Evolutionary conservation across 106 monocot species (phyloP).

Genomic region (Dendrobium chrysotoxum): DNA sequence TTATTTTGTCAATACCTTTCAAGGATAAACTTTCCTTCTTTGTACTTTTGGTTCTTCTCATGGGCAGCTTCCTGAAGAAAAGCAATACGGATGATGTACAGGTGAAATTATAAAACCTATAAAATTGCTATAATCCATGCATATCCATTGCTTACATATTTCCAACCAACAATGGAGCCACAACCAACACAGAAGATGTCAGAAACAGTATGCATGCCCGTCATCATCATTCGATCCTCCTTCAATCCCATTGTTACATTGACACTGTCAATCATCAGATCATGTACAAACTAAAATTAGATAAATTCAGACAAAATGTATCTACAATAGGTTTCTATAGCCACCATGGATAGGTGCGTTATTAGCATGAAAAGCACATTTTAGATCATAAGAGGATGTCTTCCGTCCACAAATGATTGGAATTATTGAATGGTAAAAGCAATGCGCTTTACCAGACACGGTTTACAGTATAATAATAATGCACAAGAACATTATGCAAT

Average conservation of each 20-base stretch:
- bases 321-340: background rate
- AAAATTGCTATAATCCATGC: background rate
- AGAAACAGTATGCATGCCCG: constrained; percentile 81
- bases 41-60: constrained; percentile 6
- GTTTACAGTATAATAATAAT: background rate
- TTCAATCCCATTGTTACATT: constrained; percentile 48
- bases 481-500: background rate
- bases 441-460: background rate
- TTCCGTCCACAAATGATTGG: background rate
- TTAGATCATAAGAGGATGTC: background rate
- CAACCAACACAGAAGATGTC: constrained; percentile 81
- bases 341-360: background rate
- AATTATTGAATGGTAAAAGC: background rate
- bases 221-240: constrained; percentile 71
- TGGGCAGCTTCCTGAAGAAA: background rate
- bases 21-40: constrained; percentile 8
- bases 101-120: background rate
- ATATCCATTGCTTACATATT: constrained; percentile 50
- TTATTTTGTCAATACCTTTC: background rate
- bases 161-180: constrained; percentile 86
- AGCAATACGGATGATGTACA: background rate
- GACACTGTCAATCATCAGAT: constrained; percentile 31
- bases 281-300: background rate
- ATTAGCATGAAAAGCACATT: background rate
- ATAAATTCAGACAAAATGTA: background rate